Conservation (phyloP, 2,329 filamentous ascomycete genomes). For the Xylaria sp. region DNA sequence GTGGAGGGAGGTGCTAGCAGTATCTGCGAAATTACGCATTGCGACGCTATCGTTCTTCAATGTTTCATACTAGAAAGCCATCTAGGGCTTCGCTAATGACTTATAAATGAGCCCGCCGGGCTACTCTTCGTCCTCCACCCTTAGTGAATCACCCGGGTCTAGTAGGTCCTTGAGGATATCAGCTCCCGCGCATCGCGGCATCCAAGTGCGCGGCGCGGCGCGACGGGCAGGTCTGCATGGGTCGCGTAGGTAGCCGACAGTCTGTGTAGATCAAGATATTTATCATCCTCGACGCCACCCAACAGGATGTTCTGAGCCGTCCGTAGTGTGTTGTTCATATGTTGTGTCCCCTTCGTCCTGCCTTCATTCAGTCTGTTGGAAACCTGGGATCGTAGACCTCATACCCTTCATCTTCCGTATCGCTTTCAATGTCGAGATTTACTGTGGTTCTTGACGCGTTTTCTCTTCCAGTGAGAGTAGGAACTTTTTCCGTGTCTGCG, state of each 20-base stretch:
- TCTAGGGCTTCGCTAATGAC: neutral
- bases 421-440: slow-evolving; percentile 57
- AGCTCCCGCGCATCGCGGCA: neutral
- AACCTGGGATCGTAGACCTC: slow-evolving; percentile 67
- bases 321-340: neutral
- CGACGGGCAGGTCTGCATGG: neutral
- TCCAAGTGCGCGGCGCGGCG: neutral
- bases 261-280: neutral
- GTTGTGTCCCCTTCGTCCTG: neutral
- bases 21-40: neutral
- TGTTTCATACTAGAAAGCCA: neutral
- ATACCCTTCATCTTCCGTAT: slow-evolving; percentile 74
- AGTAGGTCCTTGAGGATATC: neutral
- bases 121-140: neutral
- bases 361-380: slow-evolving; percentile 61
- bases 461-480: slow-evolving; percentile 31
- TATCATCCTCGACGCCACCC: neutral
- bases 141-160: neutral
- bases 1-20: neutral
- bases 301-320: neutral
- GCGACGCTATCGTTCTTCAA: neutral
- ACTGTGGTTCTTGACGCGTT: slow-evolving; percentile 28
- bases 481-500: slow-evolving; percentile 45
- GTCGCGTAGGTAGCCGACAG: neutral
- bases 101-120: neutral